Evolutionary conservation across 768 basidiomycete genomes (phyloP).

Genomic region (Krasilnikovozyma curviuscula): DNA sequence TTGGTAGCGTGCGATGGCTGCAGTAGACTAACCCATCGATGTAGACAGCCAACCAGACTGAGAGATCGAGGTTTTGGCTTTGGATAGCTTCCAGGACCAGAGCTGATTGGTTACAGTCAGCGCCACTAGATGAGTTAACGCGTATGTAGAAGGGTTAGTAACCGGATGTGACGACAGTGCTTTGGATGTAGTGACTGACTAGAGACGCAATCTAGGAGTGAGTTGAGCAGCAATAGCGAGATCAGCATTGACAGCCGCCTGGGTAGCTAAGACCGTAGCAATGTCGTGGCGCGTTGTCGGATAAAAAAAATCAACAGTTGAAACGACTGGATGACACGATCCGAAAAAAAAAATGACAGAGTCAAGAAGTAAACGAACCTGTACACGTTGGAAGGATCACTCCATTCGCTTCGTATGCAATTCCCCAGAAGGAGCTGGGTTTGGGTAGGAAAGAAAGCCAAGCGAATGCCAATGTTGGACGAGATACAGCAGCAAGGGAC

Average conservation of each 20-base stretch:
- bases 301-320: neutral
- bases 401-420: neutral
- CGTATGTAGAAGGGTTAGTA: neutral
- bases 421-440: neutral
- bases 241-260: conserved; percentile 2
- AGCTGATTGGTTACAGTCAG: conserved; percentile 27
- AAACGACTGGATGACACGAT: neutral
- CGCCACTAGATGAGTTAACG: neutral
- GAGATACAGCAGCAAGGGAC: too few relatives aligned
- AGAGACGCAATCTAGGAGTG: conserved; percentile 7
- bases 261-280: neutral
- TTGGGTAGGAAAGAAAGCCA: too few relatives aligned
- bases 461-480: too few relatives aligned
- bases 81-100: conserved; percentile 63
- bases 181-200: too few relatives aligned
- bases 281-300: neutral
- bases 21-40: too few relatives aligned
- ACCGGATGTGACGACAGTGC: too few relatives aligned
- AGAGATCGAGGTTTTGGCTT: conserved; percentile 71
- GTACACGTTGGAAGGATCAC: conserved; percentile 2
- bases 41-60: conserved; percentile 36
- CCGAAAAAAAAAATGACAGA: neutral
- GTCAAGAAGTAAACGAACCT: neutral
- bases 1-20: too few relatives aligned
- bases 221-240: conserved; percentile 7